Conservation (phyloP, 2,329 filamentous ascomycete genomes). For the Phialophora tarda region DNA sequence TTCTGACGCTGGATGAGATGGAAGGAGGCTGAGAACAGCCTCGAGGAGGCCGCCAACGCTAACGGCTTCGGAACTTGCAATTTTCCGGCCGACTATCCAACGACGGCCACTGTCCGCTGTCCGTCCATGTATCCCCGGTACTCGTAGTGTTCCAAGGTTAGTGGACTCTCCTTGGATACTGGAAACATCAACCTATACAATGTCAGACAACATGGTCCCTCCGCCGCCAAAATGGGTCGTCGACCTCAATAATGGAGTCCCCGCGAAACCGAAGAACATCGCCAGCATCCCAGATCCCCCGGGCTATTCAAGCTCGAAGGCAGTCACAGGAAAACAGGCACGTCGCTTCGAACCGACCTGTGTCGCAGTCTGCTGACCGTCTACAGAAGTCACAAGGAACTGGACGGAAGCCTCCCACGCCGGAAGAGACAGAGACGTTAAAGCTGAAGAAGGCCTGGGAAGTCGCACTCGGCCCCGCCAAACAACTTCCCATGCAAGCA, state of each 20-base stretch:
- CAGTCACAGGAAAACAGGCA: conserved; percentile 63
- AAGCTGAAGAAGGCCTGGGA: conserved; percentile 99
- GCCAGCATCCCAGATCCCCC: conserved; percentile 79
- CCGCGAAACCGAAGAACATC: conserved; percentile 67
- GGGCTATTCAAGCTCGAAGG: conserved; percentile 69
- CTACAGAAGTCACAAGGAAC: conserved; percentile 42
- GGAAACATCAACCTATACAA: conserved; percentile 1
- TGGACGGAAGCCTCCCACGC: conserved; percentile 35
- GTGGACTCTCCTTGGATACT: background rate
- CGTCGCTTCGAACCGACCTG: conserved; percentile 9
- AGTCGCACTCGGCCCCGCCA: conserved; percentile 88
- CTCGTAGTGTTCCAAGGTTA: background rate
- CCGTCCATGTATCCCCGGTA: too few species aligned
- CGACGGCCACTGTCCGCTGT: background rate
- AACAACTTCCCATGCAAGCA: conserved; percentile 94
- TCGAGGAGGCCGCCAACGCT: conserved; percentile 6
- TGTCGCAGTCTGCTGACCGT: conserved; percentile 7
- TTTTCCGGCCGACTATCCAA: conserved; percentile 17
- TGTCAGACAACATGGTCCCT: conserved; percentile 40
- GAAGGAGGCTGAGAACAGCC: conserved; percentile 5
- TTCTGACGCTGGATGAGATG: background rate
- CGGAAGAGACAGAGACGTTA: conserved; percentile 86
- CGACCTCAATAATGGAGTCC: conserved; percentile 74
- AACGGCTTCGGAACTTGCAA: conserved; percentile 10
- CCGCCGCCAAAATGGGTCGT: conserved; percentile 79